Evolutionary conservation across 139 green algal species (phyloP), one percentile per base, ranked within the genome.

Genomic region (Chlamydomonas urium): DNA sequence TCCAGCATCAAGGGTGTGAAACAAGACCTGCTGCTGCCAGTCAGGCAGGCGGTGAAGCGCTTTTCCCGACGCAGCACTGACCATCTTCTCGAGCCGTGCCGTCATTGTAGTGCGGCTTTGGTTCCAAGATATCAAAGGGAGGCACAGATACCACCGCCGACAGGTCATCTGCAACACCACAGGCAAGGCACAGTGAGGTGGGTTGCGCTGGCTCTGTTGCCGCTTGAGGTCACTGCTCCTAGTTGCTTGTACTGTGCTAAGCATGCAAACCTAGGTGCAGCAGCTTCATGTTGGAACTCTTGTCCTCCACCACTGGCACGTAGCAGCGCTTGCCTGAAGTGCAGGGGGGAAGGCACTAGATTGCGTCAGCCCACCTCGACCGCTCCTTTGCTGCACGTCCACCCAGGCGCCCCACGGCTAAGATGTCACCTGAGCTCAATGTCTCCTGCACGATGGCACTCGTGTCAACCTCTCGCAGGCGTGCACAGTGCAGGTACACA

Each of bases 71-170:
- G 21, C 36, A 53, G 45, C 17, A 26, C 63, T 42, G 48, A 89
- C 82, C 82, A 66, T 92, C 79, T 38, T 88, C 58, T 2, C 90
- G 67, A 1, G 75, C 48, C 0, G 26, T 66, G 3, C 87, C 89
- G 58, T 88, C 77, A 0, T 5, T 23, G 28, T 91, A 88, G 0
- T 29, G 67, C 0, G 60, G 45, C 1, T 50, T 53, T 0, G 90
- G 90, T 68, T 96, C 90, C 21, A 83, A 47, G 21, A 96, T 96
- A 38, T 83, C 86, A 79, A 90, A 96, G 0, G 90, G 90, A 4
- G 87, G 89, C 33, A 87, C 88, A 19, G 63, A 28, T 14, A 74
- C 38, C 29, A 89, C 65, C 19, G 66, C 79, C 0, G 75, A 65
- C 34, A 88, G 32, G 3, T 48, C 65, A 35, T 89, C 86, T 90